Base-by-base conservation (phyloP, 176 grass and related monocot species). In the Dactylis glomerata region DNA sequence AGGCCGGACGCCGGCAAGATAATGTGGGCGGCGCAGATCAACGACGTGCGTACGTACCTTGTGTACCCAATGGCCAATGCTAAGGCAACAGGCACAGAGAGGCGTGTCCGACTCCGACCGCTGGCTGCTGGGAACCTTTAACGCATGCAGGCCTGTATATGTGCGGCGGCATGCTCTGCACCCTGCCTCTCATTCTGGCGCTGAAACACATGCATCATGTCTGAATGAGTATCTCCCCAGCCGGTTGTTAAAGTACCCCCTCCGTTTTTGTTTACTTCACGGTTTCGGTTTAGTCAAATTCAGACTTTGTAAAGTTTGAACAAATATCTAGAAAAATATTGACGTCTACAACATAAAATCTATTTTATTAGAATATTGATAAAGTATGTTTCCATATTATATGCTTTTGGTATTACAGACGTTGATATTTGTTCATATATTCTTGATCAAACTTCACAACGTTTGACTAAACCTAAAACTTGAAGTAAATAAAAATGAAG, bases 151-250 rank as follows among this genome's bases (percentile, higher is more conserved):
- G 30, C 6, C 62, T 33, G 62, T 64, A 8, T 64, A 17, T 32
- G 28, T 33, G 62, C 28, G 28, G n/a, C n/a, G n/a, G 62, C 61
- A 64, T 64, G 61, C 61, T 5, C 61, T 64, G 66, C 66, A 37
- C 68, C 44, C 68, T 70, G 70, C 42, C 70, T 73, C 13, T 73
- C 70, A 73, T 73, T 47, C 70, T 73, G 42, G 70, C 70, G 42
- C 70, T 49, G 70, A 73, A 73, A 73, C 26, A 46, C 40, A 72
- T 15, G 15, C 40, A 28, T n/a, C n/a, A n/a, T 6, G 62, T 16
- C 30, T 65, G 62, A 65, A 33, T 42, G n/a, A n/a, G 41, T 42
- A 65, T 34, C 62, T 33, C 24, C 62, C 62, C 15, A 14, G 16
- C 28, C 61, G 27, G 13, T 15, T 28, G 24, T 24, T n/a, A 22